Evolutionary conservation across 176 grass and related monocot genomes (phyloP), one percentile per base, ranked within the genome.

Genomic region (Phoenix roebelenii): DNA sequence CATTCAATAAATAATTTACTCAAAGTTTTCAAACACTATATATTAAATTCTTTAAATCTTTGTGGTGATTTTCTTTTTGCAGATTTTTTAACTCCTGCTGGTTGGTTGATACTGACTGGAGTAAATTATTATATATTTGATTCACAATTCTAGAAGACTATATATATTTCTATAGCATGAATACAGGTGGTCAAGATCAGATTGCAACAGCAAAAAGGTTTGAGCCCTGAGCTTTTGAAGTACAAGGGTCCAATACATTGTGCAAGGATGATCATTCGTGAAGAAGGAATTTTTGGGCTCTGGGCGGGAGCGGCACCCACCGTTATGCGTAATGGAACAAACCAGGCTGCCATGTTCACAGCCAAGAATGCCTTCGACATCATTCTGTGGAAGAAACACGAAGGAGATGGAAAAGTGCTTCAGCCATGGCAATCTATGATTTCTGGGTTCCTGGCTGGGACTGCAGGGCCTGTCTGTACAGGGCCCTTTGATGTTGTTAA

Each of bases 391-490:
- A 84, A 88, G 81, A 98, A 98, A 70, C 70, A 98, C 16, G 94
- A 98, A 76, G 81, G 79, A 23, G 94, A 98, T 3, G 79, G 94
- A 0, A 93, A 68, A 66, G 77, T 77, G 23, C 85, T 98, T 26
- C 84, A 72, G 39, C 94, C 88, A n/a, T 98, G 87, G 87, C 94
- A 98, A 50, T 98, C 94, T 0, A 98, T 98, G 94, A 73, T 98
- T 44, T 98, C 94, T 28, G 94, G 94, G 18, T 98, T 98, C 58
- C 75, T 98, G 57, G 94, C 94, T 14, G 88, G 94, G 76, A 92
- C 88, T 0, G 94, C 87, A 20, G 94, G 94, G n/a, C 94, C 94
- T 14, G 22, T 98, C 48, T 98, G 94, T 54, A 98, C 94, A 0
- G 88, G 94, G 5, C 94, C 88, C 1, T 98, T 98, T 10, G 94